Conservation (phyloP, 2,329 filamentous ascomycete genomes). For the Talaromyces sp. region DNA sequence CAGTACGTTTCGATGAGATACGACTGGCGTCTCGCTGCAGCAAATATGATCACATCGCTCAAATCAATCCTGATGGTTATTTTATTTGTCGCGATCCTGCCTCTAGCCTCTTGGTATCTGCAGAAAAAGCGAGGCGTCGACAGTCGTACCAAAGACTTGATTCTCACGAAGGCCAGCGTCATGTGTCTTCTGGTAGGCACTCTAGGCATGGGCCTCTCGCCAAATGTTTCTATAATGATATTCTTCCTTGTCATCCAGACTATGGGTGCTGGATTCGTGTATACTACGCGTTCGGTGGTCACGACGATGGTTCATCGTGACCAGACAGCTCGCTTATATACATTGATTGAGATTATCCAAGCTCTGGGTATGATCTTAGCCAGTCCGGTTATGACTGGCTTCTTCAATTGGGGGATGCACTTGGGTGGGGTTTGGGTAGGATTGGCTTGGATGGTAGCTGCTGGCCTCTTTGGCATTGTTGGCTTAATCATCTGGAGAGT, state of each 20-base stretch:
- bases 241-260: conserved; percentile 48
- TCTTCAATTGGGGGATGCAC: conserved; percentile 48
- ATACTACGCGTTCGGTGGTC: conserved; percentile 47
- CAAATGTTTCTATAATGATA: conserved; percentile 42
- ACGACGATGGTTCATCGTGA: conserved; percentile 49
- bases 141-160: conserved; percentile 45
- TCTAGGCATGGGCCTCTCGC: conserved; percentile 46
- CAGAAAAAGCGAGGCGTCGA: conserved; percentile 35
- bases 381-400: conserved; percentile 44
- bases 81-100: conserved; percentile 47
- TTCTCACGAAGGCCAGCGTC: conserved; percentile 46
- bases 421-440: conserved; percentile 49
- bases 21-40: conserved; percentile 45
- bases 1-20: conserved; percentile 54
- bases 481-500: conserved; percentile 19
- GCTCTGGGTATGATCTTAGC: conserved; percentile 48
- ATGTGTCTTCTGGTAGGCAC: conserved; percentile 44
- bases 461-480: conserved; percentile 29
- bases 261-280: conserved; percentile 48
- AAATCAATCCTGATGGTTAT: conserved; percentile 49
- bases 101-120: conserved; percentile 39
- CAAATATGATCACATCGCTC: conserved; percentile 45
- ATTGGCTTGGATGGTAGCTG: conserved; percentile 45
- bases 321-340: conserved; percentile 49
- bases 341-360: conserved; percentile 49